These are phyloP conservation scores for Heritiera fomes DNA, from an alignment of 345 rosid genomes.

Conservation along the genomic window DNA sequence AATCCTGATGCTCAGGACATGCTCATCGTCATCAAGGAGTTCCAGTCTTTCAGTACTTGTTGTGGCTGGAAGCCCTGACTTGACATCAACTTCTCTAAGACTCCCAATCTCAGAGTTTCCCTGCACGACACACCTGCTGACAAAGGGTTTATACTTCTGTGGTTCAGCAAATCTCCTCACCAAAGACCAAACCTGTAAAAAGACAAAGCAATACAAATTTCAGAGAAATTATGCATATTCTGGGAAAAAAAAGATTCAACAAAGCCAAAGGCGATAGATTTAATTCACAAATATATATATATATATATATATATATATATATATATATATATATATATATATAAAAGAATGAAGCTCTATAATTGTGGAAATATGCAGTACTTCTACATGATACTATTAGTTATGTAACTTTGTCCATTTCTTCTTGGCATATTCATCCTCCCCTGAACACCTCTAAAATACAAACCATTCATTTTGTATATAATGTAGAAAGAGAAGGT, in stretches of 20 bases:
- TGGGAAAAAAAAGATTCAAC: background rate
- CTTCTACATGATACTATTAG: background rate
- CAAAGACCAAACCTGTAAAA: constrained; percentile 71
- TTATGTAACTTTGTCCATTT: background rate
- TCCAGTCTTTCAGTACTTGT: constrained; percentile 79
- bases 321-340: background rate
- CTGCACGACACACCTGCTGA: constrained; percentile 66
- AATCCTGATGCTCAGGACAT: constrained; percentile 68
- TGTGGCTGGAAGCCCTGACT: constrained; percentile 82
- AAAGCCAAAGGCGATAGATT: background rate
- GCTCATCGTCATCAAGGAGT: constrained; percentile 74
- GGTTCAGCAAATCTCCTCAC: constrained; percentile 87
- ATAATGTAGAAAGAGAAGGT: background rate
- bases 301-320: background rate
- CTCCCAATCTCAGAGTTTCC: constrained; percentile 80
- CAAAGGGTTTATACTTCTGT: constrained; percentile 76
- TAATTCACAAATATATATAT: constrained; percentile 5
- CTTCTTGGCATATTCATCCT: constrained; percentile 12
- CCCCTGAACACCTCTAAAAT: background rate
- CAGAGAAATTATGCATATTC: background rate
- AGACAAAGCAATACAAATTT: background rate
- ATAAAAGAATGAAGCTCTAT: background rate
- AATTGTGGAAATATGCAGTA: background rate
- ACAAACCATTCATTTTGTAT: background rate
- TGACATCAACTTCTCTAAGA: constrained; percentile 79